A percentile compares a stretch with the other conserved stretches of the same genome.
Conservation (phyloP, 768 basidiomycete species). For the Phlebiopsis gigantea region DNA sequence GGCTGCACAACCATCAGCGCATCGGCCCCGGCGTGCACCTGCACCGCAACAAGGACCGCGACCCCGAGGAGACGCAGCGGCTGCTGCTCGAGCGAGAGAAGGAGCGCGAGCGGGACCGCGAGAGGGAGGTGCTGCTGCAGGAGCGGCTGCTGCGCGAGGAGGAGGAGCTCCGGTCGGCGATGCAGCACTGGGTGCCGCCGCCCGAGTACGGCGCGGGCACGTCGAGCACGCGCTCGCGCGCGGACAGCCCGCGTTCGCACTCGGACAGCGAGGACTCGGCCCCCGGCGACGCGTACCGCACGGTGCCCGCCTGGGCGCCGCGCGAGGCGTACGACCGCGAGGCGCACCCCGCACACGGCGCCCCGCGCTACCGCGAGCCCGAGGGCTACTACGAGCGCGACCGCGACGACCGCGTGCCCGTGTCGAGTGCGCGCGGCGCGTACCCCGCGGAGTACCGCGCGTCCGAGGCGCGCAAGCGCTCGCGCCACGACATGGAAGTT, state of each 20-base stretch:
- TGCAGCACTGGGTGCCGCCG: too few species aligned
- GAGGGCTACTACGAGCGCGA: conserved; percentile 14
- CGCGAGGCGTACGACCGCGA: conserved; percentile 18
- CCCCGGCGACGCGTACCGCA: conserved; percentile 14
- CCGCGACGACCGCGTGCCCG: conserved; percentile 12
- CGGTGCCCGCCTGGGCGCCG: conserved; percentile 16
- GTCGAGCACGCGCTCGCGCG: conserved; percentile 3
- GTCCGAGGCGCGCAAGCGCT: conserved; percentile 44
- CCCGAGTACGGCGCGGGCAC: too few species aligned
- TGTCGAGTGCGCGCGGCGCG: conserved; percentile 12
- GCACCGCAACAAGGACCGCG: conserved; percentile 42
- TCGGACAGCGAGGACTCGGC: conserved; percentile 21
- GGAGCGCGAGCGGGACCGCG: conserved; percentile 20
- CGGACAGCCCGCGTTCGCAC: conserved; percentile 14
- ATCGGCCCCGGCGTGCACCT: conserved; percentile 58
- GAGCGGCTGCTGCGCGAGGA: conserved; percentile 17
- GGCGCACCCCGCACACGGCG: conserved; percentile 12
- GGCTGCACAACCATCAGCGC: conserved; percentile 57
- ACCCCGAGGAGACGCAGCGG: conserved; percentile 35
- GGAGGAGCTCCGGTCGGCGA: conserved; percentile 17
- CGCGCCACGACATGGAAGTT: conserved; percentile 59
- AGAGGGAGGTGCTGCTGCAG: conserved; percentile 18
- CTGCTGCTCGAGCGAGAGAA: conserved; percentile 20
- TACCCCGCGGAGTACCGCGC: conserved; percentile 16
- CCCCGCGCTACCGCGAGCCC: conserved; percentile 18